Evolutionary conservation across 1,284 basidiomycete genomes (phyloP).

Genomic region (Marasmius tenuissimus): DNA sequence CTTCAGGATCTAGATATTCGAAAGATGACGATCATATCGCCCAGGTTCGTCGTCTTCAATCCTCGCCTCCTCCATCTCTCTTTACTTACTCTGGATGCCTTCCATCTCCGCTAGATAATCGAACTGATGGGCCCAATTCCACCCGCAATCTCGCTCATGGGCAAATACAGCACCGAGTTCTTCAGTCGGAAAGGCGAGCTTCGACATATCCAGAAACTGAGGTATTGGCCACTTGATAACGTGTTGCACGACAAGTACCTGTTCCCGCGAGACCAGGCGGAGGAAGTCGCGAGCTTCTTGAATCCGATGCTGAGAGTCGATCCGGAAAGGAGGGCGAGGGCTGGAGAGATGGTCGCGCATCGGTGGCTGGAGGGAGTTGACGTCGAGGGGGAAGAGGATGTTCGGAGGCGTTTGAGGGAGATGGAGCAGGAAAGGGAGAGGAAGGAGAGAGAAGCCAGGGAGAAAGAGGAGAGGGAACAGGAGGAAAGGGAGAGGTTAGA

Average conservation of each 20-base stretch:
- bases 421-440: background rate
- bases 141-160: constrained; percentile 81
- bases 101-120: constrained; percentile 66
- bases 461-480: background rate
- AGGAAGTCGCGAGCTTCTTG: constrained; percentile 82
- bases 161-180: constrained; percentile 94
- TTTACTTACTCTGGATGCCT: background rate
- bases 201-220: constrained; percentile 88
- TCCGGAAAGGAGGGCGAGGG: constrained; percentile 65
- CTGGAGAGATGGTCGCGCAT: constrained; percentile 50
- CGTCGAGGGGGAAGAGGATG: background rate
- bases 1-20: constrained; percentile 72
- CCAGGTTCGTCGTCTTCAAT: constrained; percentile 27
- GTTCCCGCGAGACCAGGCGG: constrained; percentile 84
- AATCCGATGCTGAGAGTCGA: constrained; percentile 77
- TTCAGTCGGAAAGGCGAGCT: constrained; percentile 96
- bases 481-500: background rate
- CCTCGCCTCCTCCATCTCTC: background rate
- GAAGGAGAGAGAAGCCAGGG: background rate
- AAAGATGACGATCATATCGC: constrained; percentile 99
- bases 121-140: constrained; percentile 94
- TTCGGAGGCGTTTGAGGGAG: no score
- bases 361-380: background rate
- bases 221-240: constrained; percentile 90
- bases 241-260: constrained; percentile 98